A percentile compares a stretch with the other conserved stretches of the same genome.
These are phyloP conservation scores for Euphrasia arctica DNA, from an alignment of 305 asterid genomes.

Conservation along the genomic window DNA sequence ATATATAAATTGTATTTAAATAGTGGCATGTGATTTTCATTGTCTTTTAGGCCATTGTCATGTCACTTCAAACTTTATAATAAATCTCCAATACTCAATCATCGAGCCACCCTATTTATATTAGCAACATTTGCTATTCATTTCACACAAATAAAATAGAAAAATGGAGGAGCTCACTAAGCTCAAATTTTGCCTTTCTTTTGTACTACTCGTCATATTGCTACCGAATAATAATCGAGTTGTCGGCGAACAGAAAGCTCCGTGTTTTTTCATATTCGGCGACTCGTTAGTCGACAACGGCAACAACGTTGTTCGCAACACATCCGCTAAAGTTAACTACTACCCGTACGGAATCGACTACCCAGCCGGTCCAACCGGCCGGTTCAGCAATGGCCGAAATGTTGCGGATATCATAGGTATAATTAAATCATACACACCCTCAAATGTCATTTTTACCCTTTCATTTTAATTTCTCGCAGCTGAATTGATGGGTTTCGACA, in stretches of 20 bases:
- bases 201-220: not conserved
- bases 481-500: constrained; percentile 33
- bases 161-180: not conserved
- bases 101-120: too few species aligned
- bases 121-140: too few species aligned
- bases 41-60: too few species aligned
- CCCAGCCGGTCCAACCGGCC: constrained; percentile 34
- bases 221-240: not conserved
- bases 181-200: not conserved
- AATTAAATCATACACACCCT: not conserved
- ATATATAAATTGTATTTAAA: too few species aligned
- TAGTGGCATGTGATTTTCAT: too few species aligned
- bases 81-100: too few species aligned
- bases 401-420: constrained; percentile 31
- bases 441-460: not conserved
- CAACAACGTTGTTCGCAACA: constrained; percentile 27
- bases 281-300: constrained; percentile 39
- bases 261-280: constrained; percentile 38
- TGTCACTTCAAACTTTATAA: too few species aligned
- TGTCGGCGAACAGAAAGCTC: constrained; percentile 10
- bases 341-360: constrained; percentile 37
- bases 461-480: constrained; percentile 24
- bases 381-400: constrained; percentile 35
- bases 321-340: constrained; percentile 29
- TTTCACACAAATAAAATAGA: not conserved